A percentile compares a stretch with the other conserved stretches of the same genome.
phyloP scores from a whole-genome alignment of 129 eudicot species.

The Saposhnikovia divaricata region DNA sequence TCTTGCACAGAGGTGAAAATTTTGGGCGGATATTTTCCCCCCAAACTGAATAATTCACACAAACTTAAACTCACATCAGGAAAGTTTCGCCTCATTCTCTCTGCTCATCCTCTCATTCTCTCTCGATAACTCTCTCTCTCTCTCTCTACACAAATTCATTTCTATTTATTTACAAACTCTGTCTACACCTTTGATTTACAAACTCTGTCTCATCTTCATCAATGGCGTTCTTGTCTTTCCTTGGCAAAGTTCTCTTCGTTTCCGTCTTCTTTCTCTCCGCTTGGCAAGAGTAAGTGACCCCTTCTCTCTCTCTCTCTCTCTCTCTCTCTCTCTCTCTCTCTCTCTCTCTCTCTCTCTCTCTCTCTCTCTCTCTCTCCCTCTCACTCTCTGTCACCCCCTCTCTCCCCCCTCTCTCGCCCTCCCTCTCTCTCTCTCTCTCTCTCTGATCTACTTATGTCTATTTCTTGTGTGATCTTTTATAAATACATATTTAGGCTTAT shows the following conservation, averaged over 20 bases:
- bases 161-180: too few species aligned
- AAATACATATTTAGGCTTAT: not conserved
- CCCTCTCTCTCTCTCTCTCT: too few species aligned
- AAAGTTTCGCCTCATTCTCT: too few species aligned
- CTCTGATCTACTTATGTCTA: constrained; percentile 24
- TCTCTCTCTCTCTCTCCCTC: not conserved
- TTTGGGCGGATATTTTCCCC: too few species aligned
- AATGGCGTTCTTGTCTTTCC: constrained; percentile 42
- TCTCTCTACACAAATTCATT: too few species aligned
- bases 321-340: not conserved
- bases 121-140: too few species aligned
- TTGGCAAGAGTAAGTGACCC: constrained; percentile 36
- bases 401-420: not conserved
- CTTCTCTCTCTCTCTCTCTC: not conserved
- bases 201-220: constrained; percentile 6
- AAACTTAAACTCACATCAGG: too few species aligned
- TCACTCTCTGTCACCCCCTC: not conserved
- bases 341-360: too few species aligned
- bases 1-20: too few species aligned
- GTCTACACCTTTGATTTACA: too few species aligned
- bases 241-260: constrained; percentile 47
- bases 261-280: constrained; percentile 47
- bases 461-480: not conserved
- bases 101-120: too few species aligned
- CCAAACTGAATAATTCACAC: too few species aligned